These are phyloP conservation scores for Komagataea norvegica DNA, from an alignment of 1,139 yeast species.

Conservation along the genomic window DNA sequence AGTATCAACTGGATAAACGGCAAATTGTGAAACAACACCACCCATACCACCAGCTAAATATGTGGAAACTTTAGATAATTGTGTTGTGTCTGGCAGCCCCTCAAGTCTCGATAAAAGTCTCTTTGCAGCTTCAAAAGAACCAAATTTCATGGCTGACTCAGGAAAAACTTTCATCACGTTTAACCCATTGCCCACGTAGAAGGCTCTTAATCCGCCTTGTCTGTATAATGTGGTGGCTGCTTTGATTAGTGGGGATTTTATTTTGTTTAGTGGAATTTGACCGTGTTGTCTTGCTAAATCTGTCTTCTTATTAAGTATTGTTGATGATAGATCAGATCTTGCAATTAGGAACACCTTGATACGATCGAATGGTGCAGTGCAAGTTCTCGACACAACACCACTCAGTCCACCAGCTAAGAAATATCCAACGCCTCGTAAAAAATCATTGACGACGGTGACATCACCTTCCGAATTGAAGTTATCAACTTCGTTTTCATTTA, in stretches of 20 bases:
- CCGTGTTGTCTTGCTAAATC: slow-evolving; percentile 30
- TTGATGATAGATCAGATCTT: slow-evolving; percentile 74
- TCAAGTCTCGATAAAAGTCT: slow-evolving; percentile 69
- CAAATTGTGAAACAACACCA: slow-evolving; percentile 87
- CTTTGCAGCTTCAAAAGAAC: slow-evolving; percentile 88
- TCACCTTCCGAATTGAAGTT: slow-evolving; percentile 90
- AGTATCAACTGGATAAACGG: slow-evolving; percentile 96
- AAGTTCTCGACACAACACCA: slow-evolving; percentile 94
- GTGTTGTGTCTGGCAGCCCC: slow-evolving; percentile 68
- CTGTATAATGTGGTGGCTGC: slow-evolving; percentile 81
- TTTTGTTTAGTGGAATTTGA: slow-evolving; percentile 32
- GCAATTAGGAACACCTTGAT: slow-evolving; percentile 91
- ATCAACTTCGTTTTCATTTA: slow-evolving; percentile 70
- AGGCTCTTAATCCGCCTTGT: slow-evolving; percentile 83
- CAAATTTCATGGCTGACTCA: slow-evolving; percentile 96
- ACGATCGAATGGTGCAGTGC: slow-evolving; percentile 96
- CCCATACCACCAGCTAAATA: slow-evolving; percentile 94
- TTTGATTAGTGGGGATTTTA: slow-evolving; percentile 65
- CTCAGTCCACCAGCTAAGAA: slow-evolving; percentile 93
- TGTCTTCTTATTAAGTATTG: slow-evolving; percentile 54
- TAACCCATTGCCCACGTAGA: slow-evolving; percentile 92
- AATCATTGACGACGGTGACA: slow-evolving; percentile 74
- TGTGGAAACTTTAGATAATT: slow-evolving; percentile 72
- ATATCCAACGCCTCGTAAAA: slow-evolving; percentile 80
- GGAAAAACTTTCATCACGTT: slow-evolving; percentile 94